These are phyloP conservation scores for Syzygium aromaticum DNA, from an alignment of 345 rosid species.

Conservation along the genomic window DNA sequence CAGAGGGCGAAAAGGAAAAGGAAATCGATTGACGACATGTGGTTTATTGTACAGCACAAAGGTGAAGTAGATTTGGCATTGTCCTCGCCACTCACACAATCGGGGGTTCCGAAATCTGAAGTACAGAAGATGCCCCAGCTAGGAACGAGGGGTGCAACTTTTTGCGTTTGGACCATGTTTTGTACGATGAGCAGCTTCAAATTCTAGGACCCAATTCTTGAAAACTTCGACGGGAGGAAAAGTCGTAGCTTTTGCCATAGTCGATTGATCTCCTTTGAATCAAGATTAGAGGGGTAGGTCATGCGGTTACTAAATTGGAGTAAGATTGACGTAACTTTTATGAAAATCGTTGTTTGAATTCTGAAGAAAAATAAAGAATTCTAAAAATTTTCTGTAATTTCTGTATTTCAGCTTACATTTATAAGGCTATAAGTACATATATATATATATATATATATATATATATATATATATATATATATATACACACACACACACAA, in stretches of 20 bases:
- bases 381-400: too few species aligned
- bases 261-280: neutral
- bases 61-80: neutral
- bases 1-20: neutral
- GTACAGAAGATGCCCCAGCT: neutral
- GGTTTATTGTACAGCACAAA: neutral
- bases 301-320: neutral
- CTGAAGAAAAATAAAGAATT: too few species aligned
- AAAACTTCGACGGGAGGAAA: neutral
- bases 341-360: neutral
- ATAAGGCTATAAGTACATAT: too few species aligned
- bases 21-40: neutral
- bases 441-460: too few species aligned
- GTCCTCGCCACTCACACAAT: neutral
- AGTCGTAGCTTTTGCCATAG: neutral
- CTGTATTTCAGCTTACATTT: too few species aligned
- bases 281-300: neutral
- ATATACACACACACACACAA: too few species aligned
- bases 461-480: too few species aligned
- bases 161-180: neutral
- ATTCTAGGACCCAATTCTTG: neutral
- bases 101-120: neutral
- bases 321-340: neutral
- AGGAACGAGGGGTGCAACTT: neutral
- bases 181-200: neutral